Conservation (phyloP, 495 filamentous ascomycete genomes). For the Daldinia concentrica region DNA sequence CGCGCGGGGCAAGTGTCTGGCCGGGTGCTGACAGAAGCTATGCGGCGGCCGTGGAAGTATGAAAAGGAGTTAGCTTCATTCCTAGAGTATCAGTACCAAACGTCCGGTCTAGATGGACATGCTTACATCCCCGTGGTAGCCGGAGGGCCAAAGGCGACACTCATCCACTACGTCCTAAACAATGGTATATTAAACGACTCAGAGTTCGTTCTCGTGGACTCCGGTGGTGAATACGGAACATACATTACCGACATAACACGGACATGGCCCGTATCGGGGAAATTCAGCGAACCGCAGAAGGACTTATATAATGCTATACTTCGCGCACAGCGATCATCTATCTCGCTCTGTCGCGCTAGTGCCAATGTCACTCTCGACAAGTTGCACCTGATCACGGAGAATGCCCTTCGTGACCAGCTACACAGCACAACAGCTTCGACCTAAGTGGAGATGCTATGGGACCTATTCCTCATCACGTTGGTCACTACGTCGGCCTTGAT, state of each 20-base stretch:
- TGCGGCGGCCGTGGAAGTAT: slow-evolving; percentile 65
- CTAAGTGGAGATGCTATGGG: slow-evolving; percentile 65
- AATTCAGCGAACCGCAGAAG: slow-evolving; percentile 79
- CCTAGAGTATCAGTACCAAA: slow-evolving; percentile 83
- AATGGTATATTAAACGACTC: slow-evolving; percentile 71
- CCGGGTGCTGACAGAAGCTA: slow-evolving; percentile 83
- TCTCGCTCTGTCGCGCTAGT: slow-evolving; percentile 78
- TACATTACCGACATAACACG: slow-evolving; percentile 96
- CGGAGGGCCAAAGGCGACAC: slow-evolving; percentile 81
- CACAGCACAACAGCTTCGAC: slow-evolving; percentile 80
- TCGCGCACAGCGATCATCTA: slow-evolving; percentile 76
- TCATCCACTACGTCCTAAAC: slow-evolving; percentile 94
- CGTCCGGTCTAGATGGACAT: slow-evolving; percentile 74
- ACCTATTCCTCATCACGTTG: slow-evolving; percentile 77
- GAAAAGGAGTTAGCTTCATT: slow-evolving; percentile 83
- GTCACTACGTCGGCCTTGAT: slow-evolving; percentile 92
- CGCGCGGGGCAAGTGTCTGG: slow-evolving; percentile 81
- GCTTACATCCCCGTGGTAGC: slow-evolving; percentile 95
- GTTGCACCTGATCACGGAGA: slow-evolving; percentile 79
- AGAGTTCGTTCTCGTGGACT: slow-evolving; percentile 89
- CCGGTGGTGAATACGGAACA: slow-evolving; percentile 89
- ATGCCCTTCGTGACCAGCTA: slow-evolving; percentile 71
- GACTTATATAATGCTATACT: slow-evolving; percentile 90
- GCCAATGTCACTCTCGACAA: slow-evolving; percentile 78
- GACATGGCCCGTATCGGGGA: slow-evolving; percentile 86